Conservation (phyloP, 192 early-diverging fungal species). For the Thoreauomyces humboldtii region DNA sequence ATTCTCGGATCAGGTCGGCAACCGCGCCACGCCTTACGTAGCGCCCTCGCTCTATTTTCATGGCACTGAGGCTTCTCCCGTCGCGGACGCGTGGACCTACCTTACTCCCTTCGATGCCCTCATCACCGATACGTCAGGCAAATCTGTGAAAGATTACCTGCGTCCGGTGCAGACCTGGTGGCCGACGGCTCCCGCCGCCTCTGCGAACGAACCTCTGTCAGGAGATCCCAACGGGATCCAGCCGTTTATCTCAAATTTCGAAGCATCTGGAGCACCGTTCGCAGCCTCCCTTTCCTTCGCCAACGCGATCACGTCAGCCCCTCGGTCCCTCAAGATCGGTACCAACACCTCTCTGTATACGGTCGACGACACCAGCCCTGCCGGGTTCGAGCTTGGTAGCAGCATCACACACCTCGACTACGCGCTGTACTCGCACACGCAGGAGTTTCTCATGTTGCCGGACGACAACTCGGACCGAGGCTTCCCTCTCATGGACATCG, state of each 20-base stretch:
- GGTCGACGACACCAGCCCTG: not conserved
- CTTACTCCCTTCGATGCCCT: slow-evolving; percentile 28
- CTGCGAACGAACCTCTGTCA: not conserved
- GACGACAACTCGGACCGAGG: slow-evolving; percentile 14
- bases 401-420: slow-evolving; percentile 35
- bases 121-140: slow-evolving; percentile 6
- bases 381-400: slow-evolving; percentile 23
- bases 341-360: slow-evolving; percentile 7
- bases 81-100: slow-evolving; percentile 15
- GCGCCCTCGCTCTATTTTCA: slow-evolving; percentile 31
- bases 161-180: slow-evolving; percentile 2
- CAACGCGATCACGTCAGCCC: slow-evolving; percentile 5
- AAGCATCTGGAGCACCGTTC: slow-evolving; percentile 22
- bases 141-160: not conserved
- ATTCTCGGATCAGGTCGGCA: not conserved
- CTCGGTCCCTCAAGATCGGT: not conserved
- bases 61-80: slow-evolving; percentile 7
- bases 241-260: slow-evolving; percentile 23
- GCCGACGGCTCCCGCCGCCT: not conserved
- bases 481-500: slow-evolving; percentile 26
- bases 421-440: slow-evolving; percentile 18
- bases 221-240: not conserved
- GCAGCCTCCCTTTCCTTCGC: slow-evolving; percentile 1
- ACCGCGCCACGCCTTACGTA: slow-evolving; percentile 18
- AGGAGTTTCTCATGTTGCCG: slow-evolving; percentile 45